Base-by-base conservation (phyloP, 2,329 filamentous ascomycete species). In the Penicillium fuscoglaucum region DNA sequence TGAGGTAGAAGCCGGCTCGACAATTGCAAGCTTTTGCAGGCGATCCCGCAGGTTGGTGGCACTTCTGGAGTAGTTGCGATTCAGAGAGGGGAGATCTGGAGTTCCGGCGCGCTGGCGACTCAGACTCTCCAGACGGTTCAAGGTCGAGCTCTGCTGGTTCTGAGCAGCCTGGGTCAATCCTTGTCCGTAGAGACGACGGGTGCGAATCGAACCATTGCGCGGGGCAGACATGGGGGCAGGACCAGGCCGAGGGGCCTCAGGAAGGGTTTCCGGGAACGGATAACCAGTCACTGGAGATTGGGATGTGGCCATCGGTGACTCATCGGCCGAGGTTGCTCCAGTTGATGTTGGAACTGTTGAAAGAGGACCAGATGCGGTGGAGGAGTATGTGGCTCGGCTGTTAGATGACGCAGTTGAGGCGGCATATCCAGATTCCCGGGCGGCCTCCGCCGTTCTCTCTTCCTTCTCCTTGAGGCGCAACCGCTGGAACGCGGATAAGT, bases 261-360 rank as follows among this genome's bases (percentile, higher is more conserved):
- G 31, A 60, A 66, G 44, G 65, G 63, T 49, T 39, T 73, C 67
- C 33, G 60, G 47, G 12, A 57, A 41, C 37, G 58, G 51, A 29
- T 41, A 55, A 17, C 60, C 56, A 19, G 57, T 55, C 3, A 63
- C 45, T 26, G 71, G 66, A 24, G 55, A 46, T 9, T 73, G 71
- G 21, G 72, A 67, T 13, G 63, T 63, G 17, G 61, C 54, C 28
- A 66, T 76, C 73, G 93, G 90, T 6, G 53, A 40, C 0, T 92
- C 96, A n/a, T 87, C 86, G 51, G 96, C 80, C 0, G 93, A 97
- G 0, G 92, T 97, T 3, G 91, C 92, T 7, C 92, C 90, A 1
- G 93, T 96, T 0, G 93, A 97, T 55, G 86, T 87, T 29, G 90
- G 87, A 28, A 85, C 84, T 40, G 87, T 83, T 0, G 86, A 87